These are phyloP conservation scores for Pseudoneurospora amorphoporcata DNA, from an alignment of 495 filamentous ascomycete genomes.

Conservation along the genomic window DNA sequence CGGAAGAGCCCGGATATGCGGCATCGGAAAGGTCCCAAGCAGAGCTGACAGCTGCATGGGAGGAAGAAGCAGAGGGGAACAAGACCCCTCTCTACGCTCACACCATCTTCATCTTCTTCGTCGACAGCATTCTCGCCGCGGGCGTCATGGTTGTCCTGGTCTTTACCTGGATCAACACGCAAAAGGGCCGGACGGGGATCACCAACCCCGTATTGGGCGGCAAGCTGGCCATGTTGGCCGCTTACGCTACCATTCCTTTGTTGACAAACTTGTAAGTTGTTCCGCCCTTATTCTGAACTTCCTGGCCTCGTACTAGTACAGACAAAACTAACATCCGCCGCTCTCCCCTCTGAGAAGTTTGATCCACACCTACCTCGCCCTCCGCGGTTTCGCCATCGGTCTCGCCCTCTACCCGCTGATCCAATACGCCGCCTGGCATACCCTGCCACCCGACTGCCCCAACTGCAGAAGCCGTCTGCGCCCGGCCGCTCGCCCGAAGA, in stretches of 20 bases:
- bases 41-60: background rate
- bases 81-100: conserved; percentile 13
- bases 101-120: conserved; percentile 29
- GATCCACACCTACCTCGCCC: conserved; percentile 29
- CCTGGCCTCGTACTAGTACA: background rate
- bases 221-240: conserved; percentile 28
- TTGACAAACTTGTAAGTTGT: conserved; percentile 29
- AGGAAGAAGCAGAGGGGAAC: conserved; percentile 1
- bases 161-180: conserved; percentile 24
- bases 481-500: conserved; percentile 17
- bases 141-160: conserved; percentile 28
- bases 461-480: conserved; percentile 29
- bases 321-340: background rate
- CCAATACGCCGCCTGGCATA: conserved; percentile 27
- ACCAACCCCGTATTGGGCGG: conserved; percentile 4
- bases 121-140: conserved; percentile 24
- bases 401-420: conserved; percentile 26
- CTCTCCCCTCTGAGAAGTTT: conserved; percentile 12
- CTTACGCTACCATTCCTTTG: conserved; percentile 31
- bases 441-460: conserved; percentile 28
- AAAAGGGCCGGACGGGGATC: conserved; percentile 4
- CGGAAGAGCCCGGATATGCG: background rate
- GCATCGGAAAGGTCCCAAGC: conserved; percentile 3
- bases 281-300: background rate
- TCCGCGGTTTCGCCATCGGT: conserved; percentile 27